Conservation (phyloP, 257 asterid genomes). For the Solanum tarijense region DNA sequence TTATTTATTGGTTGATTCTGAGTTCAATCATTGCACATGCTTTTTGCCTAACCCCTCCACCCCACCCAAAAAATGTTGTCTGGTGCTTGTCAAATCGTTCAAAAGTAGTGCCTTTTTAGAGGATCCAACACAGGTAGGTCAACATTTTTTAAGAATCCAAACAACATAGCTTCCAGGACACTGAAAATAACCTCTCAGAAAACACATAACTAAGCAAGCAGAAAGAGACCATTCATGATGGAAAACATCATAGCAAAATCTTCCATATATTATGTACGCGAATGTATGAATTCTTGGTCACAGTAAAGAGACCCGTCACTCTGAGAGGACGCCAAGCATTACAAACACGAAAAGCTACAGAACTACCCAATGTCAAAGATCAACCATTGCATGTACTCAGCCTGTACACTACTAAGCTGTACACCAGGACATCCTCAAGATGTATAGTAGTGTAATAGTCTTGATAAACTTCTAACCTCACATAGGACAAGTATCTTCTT, state of each 20-base stretch:
- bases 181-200: neutral
- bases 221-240: neutral
- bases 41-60: neutral
- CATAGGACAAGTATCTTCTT: slow-evolving; percentile 72
- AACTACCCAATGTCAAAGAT: neutral
- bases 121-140: neutral
- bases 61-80: neutral
- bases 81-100: neutral
- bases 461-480: slow-evolving; percentile 16
- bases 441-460: neutral
- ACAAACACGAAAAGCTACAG: neutral
- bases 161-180: neutral
- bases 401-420: slow-evolving; percentile 35
- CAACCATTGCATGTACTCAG: neutral
- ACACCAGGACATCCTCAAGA: slow-evolving; percentile 9
- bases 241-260: neutral
- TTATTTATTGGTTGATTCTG: neutral
- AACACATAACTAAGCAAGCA: neutral
- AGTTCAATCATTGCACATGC: neutral
- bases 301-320: slow-evolving; percentile 6
- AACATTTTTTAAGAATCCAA: neutral
- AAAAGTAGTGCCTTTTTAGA: neutral
- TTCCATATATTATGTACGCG: neutral
- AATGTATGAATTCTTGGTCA: neutral
- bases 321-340: slow-evolving; percentile 6